Percentiles rank a stretch among this genome's conserved stretches.
These are phyloP conservation scores for Solanum medicagineum DNA, from an alignment of 257 asterid species.

Conservation along the genomic window DNA sequence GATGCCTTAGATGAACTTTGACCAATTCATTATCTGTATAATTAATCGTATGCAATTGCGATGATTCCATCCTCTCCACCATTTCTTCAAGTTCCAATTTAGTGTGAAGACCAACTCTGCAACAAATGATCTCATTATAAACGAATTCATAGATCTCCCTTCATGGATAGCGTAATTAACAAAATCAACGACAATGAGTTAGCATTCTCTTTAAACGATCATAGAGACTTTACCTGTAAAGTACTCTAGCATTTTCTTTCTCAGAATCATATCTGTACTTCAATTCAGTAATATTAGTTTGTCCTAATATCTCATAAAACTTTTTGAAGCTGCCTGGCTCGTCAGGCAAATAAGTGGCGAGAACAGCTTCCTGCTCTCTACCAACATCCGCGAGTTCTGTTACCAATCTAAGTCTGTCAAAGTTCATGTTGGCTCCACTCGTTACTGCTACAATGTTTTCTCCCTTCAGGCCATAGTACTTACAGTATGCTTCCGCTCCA, in stretches of 20 bases:
- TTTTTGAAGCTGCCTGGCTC: slow-evolving; percentile 65
- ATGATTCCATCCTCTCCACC: slow-evolving; percentile 44
- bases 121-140: neutral
- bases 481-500: slow-evolving; percentile 94
- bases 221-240: slow-evolving; percentile 51
- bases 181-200: neutral
- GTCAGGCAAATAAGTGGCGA: slow-evolving; percentile 71
- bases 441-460: slow-evolving; percentile 80
- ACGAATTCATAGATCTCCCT: neutral
- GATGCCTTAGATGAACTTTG: slow-evolving; percentile 81
- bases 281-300: slow-evolving; percentile 70
- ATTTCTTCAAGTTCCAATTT: slow-evolving; percentile 61
- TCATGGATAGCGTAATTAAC: neutral
- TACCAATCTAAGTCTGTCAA: slow-evolving; percentile 79
- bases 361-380: slow-evolving; percentile 73
- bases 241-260: slow-evolving; percentile 52
- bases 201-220: neutral
- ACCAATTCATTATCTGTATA: slow-evolving; percentile 77
- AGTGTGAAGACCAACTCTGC: slow-evolving; percentile 76
- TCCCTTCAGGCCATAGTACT: slow-evolving; percentile 59
- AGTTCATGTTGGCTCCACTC: slow-evolving; percentile 98
- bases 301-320: slow-evolving; percentile 71
- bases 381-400: slow-evolving; percentile 94
- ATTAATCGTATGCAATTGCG: slow-evolving; percentile 48
- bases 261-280: slow-evolving; percentile 60